These are phyloP conservation scores for Metschnikowia corniflorae DNA, from an alignment of 805 yeast genomes.

Conservation along the genomic window DNA sequence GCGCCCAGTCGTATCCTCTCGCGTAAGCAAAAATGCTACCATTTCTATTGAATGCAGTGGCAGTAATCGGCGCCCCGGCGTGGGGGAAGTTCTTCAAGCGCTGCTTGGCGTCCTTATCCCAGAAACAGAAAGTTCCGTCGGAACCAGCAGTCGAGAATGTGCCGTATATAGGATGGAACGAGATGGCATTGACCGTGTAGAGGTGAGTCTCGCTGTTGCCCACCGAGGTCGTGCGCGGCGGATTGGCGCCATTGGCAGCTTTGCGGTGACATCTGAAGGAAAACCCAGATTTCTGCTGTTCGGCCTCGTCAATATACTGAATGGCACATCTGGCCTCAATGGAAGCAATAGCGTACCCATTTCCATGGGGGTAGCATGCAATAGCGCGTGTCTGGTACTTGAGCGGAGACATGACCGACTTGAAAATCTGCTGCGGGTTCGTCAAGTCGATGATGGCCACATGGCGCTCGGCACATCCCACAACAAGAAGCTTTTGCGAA, in stretches of 20 bases:
- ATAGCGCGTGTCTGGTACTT: slow-evolving; percentile 86
- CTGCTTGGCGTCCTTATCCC: slow-evolving; percentile 94
- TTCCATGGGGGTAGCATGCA: slow-evolving; percentile 84
- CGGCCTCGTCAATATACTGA: slow-evolving; percentile 82
- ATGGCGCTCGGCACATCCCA: slow-evolving; percentile 92
- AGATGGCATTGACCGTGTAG: slow-evolving; percentile 74
- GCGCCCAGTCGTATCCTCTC: slow-evolving; percentile 91
- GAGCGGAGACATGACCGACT: slow-evolving; percentile 68
- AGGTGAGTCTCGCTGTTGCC: slow-evolving; percentile 52
- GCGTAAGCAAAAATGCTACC: slow-evolving; percentile 91
- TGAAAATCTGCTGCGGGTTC: slow-evolving; percentile 79
- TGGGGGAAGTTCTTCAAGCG: slow-evolving; percentile 78
- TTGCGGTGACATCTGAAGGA: slow-evolving; percentile 95
- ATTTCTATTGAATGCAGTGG: slow-evolving; percentile 73
- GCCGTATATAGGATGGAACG: slow-evolving; percentile 86
- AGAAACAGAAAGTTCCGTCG: slow-evolving; percentile 89
- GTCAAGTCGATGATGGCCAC: slow-evolving; percentile 73
- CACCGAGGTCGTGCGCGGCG: slow-evolving; percentile 26
- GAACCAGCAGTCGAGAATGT: slow-evolving; percentile 93
- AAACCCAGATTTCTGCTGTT: slow-evolving; percentile 69
- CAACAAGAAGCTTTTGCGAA: slow-evolving; percentile 75
- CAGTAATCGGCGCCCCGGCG: slow-evolving; percentile 64
- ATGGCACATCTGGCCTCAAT: slow-evolving; percentile 95
- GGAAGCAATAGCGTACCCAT: slow-evolving; percentile 90
- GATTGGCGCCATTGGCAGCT: slow-evolving; percentile 36